Conservation (phyloP, 352 stramenopile species). For the Phytophthora uliginosa region DNA sequence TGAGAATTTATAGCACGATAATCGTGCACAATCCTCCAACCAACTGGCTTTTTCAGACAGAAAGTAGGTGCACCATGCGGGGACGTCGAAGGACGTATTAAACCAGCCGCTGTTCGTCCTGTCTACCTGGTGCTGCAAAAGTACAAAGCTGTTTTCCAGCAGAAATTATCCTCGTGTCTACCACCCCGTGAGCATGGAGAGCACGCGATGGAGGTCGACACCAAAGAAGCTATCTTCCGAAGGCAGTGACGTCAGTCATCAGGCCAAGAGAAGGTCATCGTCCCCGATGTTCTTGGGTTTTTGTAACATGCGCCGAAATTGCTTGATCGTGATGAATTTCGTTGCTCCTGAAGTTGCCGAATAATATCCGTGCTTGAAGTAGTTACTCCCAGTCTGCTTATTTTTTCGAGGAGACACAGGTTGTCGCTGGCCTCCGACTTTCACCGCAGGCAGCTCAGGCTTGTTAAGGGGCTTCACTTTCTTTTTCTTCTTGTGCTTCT, state of each 20-base stretch:
- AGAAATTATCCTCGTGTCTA: constrained; percentile 6
- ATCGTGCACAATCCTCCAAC: too few relatives aligned
- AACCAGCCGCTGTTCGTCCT: neutral
- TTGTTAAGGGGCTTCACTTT: neutral
- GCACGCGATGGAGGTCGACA: constrained; percentile 13
- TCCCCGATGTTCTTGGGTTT: constrained; percentile 4
- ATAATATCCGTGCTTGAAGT: constrained; percentile 6
- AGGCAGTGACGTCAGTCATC: constrained; percentile 10
- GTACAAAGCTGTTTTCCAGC: constrained; percentile 11
- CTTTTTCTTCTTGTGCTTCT: neutral
- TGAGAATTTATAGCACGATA: too few relatives aligned
- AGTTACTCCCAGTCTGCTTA: neutral
- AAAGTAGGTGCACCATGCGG: too few relatives aligned
- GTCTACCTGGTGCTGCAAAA: constrained; percentile 7
- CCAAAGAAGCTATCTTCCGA: constrained; percentile 8
- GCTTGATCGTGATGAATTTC: constrained; percentile 12
- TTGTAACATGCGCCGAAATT: constrained; percentile 9
- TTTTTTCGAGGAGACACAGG: neutral
- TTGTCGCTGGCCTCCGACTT: neutral
- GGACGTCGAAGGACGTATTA: too few relatives aligned
- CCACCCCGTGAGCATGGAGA: constrained; percentile 6
- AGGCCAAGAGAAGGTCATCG: constrained; percentile 26
- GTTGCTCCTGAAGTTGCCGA: neutral
- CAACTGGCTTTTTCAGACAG: too few relatives aligned
- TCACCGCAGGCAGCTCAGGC: neutral